A percentile compares a stretch with the other conserved stretches of the same genome.
phyloP scores from a whole-genome alignment of 257 asterid species.

The Solanum etuberosum region DNA sequence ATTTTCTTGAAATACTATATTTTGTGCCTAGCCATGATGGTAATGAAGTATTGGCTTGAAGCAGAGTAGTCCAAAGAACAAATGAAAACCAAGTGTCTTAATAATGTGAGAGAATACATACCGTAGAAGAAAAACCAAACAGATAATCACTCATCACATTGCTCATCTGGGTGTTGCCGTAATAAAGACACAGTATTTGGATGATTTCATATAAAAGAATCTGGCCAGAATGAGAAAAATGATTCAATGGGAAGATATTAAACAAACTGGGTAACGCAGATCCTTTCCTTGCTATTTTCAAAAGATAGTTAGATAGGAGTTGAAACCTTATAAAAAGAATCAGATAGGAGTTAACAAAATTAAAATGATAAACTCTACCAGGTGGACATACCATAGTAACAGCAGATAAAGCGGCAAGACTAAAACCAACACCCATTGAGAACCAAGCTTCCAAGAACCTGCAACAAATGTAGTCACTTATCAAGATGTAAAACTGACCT shows the following conservation, averaged over 20 bases:
- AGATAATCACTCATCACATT: slow-evolving; percentile 17
- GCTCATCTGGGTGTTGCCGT: slow-evolving; percentile 17
- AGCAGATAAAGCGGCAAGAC: slow-evolving; percentile 49
- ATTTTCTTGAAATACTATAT: not conserved
- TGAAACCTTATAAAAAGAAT: not conserved
- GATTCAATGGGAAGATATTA: not conserved
- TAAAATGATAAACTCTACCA: not conserved
- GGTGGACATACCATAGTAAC: slow-evolving; percentile 35
- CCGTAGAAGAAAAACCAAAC: slow-evolving; percentile 40
- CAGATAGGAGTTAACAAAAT: not conserved
- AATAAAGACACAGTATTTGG: slow-evolving; percentile 23
- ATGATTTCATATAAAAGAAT: slow-evolving; percentile 45
- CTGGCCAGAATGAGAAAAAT: slow-evolving; percentile 18
- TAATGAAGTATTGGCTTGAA: not conserved
- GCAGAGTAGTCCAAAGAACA: not conserved
- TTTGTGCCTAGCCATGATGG: not conserved
- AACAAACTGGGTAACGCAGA: not conserved
- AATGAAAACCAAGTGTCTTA: not conserved
- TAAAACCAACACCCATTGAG: slow-evolving; percentile 70
- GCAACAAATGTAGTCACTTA: not conserved
- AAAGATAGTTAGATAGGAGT: not conserved
- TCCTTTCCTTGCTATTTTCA: not conserved
- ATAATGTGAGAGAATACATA: slow-evolving; percentile 7
- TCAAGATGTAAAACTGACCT: not conserved
- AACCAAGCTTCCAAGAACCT: slow-evolving; percentile 71